Conservation (phyloP, 2,329 filamentous ascomycete genomes). For the Rutstroemia sp. region DNA sequence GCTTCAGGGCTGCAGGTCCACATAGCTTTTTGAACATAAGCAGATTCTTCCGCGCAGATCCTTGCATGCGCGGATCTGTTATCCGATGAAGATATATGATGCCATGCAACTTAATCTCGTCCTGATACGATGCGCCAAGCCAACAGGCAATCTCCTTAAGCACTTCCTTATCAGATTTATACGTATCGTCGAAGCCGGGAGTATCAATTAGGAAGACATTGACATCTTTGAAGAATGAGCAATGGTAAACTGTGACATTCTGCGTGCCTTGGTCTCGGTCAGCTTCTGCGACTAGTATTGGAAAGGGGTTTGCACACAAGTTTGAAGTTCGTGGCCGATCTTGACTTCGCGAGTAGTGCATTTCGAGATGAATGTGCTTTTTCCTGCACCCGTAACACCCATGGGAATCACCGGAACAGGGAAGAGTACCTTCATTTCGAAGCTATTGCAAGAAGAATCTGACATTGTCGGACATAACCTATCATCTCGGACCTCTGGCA, state of each 20-base stretch:
- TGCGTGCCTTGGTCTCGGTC: too few relatives aligned
- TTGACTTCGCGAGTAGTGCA: background rate
- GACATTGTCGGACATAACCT: too few relatives aligned
- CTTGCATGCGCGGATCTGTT: background rate
- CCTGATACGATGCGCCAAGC: background rate
- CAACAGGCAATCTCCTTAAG: background rate
- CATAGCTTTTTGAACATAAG: background rate
- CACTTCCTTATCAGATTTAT: background rate
- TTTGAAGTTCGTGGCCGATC: background rate
- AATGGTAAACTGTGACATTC: too few relatives aligned
- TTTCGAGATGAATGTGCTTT: background rate
- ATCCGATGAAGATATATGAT: background rate
- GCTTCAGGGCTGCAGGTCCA: background rate
- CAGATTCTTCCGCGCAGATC: background rate
- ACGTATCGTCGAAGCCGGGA: background rate
- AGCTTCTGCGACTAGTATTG: too few relatives aligned
- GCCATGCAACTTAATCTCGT: background rate
- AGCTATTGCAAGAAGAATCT: background rate
- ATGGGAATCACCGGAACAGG: background rate
- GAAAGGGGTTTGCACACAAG: background rate
- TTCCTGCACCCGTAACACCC: background rate
- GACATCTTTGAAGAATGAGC: background rate
- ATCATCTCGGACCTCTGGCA: too few relatives aligned
- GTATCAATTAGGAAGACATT: background rate
- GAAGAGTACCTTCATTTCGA: background rate